A percentile compares a stretch with the other conserved stretches of the same genome.
Evolutionary conservation across 2,329 filamentous ascomycete species (phyloP).

Genomic region (Zalaria obscura): DNA sequence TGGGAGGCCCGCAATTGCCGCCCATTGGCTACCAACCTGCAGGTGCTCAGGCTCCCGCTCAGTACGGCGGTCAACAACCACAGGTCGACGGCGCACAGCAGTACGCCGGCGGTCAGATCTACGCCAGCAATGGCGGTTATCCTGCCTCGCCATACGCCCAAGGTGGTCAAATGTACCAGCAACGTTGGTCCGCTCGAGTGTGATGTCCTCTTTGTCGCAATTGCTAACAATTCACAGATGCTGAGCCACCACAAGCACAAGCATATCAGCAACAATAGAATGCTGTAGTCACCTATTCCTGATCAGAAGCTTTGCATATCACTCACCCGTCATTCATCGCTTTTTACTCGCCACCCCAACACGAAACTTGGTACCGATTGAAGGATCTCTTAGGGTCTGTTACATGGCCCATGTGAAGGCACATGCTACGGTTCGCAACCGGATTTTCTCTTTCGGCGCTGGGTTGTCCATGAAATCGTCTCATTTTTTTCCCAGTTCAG

Average conservation of each 20-base stretch:
- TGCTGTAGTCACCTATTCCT: background rate
- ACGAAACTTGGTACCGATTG: background rate
- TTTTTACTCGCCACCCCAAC: background rate
- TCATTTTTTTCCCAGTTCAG: background rate
- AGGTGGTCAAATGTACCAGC: slow-evolving; percentile 33
- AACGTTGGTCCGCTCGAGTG: slow-evolving; percentile 14
- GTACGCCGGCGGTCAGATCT: slow-evolving; percentile 29
- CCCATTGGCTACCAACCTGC: slow-evolving; percentile 38
- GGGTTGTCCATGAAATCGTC: background rate
- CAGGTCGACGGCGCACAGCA: slow-evolving; percentile 35
- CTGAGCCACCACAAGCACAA: slow-evolving; percentile 9
- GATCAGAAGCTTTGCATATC: too few species aligned
- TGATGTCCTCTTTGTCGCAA: background rate
- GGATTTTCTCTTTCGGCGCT: background rate
- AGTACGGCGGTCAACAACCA: slow-evolving; percentile 30
- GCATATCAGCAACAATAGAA: slow-evolving; percentile 8
- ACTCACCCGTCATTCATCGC: slow-evolving; percentile 2
- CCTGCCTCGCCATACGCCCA: slow-evolving; percentile 35
- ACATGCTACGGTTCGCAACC: background rate
- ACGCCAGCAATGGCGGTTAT: slow-evolving; percentile 32
- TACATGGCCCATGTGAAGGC: too few species aligned
- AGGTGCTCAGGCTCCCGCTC: slow-evolving; percentile 26
- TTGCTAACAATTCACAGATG: slow-evolving; percentile 3
- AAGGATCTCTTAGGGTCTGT: background rate
- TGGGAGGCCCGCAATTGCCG: slow-evolving; percentile 32